phyloP scores from a whole-genome alignment of 306 rosid genomes.

The peach (Prunus persica) region DNA sequence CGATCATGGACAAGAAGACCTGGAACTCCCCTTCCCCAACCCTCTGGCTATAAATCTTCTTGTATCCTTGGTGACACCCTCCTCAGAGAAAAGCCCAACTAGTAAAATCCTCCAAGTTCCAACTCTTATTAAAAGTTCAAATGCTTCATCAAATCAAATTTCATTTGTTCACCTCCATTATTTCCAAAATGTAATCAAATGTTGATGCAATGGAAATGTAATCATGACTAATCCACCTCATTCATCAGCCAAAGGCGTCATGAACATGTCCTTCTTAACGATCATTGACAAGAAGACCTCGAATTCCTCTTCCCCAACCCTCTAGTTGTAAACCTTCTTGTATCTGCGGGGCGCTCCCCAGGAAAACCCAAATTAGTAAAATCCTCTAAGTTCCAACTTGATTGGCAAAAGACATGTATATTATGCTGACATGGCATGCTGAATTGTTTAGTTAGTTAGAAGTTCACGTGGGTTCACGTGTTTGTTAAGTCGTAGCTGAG shows the following conservation, averaged over 20 bases:
- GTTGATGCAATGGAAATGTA: not conserved
- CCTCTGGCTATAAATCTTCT: not conserved
- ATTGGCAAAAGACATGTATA: no score
- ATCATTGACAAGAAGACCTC: not conserved
- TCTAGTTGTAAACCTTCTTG: not conserved
- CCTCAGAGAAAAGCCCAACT: not conserved
- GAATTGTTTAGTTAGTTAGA: no score
- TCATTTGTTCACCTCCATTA: not conserved
- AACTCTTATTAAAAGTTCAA: not conserved
- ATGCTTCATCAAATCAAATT: not conserved
- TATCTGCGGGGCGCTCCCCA: not conserved
- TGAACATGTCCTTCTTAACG: not conserved
- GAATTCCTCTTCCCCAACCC: not conserved
- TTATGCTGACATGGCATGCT: no score
- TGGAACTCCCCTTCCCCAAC: not conserved
- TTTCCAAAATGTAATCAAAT: not conserved
- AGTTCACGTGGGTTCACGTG: no score
- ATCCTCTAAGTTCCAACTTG: not conserved
- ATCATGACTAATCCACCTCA: not conserved
- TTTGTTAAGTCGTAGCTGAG: no score
- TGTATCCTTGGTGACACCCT: not conserved
- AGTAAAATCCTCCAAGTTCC: not conserved
- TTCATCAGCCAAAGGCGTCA: not conserved
- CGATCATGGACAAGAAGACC: not conserved
- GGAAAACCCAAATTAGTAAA: not conserved